phyloP scores from a whole-genome alignment of 768 basidiomycete genomes.

The Phallus indusiatus region DNA sequence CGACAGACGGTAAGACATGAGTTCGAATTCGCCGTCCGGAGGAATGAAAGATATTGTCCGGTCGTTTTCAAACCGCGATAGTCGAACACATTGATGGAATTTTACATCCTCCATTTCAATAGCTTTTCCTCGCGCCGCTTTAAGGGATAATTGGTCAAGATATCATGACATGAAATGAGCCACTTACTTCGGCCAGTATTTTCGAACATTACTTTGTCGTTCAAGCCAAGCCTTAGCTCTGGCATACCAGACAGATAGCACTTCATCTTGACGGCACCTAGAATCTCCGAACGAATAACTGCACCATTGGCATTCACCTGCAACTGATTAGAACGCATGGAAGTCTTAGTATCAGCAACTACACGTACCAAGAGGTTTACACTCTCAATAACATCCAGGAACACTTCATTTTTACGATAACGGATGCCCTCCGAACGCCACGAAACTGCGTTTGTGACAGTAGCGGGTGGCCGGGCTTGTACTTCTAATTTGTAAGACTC shows the following conservation, averaged over 20 bases:
- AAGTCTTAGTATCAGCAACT: background rate
- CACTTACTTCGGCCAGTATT: slow-evolving; percentile 84
- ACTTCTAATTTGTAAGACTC: slow-evolving; percentile 96
- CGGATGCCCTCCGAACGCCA: slow-evolving; percentile 97
- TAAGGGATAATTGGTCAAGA: background rate
- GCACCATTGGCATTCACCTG: slow-evolving; percentile 96
- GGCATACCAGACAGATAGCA: slow-evolving; percentile 99
- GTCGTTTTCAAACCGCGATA: slow-evolving; percentile 96
- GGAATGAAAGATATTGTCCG: slow-evolving; percentile 99
- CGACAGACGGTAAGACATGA: slow-evolving; percentile 95
- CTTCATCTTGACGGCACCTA: slow-evolving; percentile 99
- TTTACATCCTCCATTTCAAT: slow-evolving; percentile 99
- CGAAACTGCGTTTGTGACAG: slow-evolving; percentile 96
- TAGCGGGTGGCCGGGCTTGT: slow-evolving; percentile 87
- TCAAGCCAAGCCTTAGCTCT: slow-evolving; percentile 86
- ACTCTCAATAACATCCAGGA: slow-evolving; percentile 95
- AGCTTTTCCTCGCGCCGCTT: slow-evolving; percentile 89
- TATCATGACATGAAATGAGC: slow-evolving; percentile 9
- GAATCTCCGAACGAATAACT: slow-evolving; percentile 93
- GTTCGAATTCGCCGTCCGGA: slow-evolving; percentile 96
- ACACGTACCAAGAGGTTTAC: slow-evolving; percentile 83
- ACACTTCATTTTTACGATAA: slow-evolving; percentile 98
- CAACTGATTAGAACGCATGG: background rate
- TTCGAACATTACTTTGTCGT: slow-evolving; percentile 99
- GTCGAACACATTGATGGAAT: slow-evolving; percentile 98